Evolutionary conservation across 495 filamentous ascomycete genomes (phyloP).

Genomic region (Pseudoneurospora amorphoporcata): DNA sequence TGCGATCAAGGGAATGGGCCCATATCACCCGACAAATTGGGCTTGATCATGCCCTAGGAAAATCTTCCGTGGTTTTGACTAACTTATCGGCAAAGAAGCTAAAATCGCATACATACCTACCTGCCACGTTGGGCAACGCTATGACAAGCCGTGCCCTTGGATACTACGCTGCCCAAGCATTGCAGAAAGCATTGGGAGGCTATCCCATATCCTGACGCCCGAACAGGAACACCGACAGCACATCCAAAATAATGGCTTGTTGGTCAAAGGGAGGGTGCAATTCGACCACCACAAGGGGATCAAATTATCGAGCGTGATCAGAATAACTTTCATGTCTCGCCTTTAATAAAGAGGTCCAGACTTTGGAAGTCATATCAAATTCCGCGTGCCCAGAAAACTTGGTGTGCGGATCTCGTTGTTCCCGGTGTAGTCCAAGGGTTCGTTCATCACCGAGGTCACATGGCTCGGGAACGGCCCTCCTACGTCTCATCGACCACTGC

Average conservation of each 20-base stretch:
- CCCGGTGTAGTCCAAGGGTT: not conserved
- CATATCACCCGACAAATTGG: not conserved
- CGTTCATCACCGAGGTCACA: not conserved
- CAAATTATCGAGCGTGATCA: not conserved
- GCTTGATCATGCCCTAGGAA: not conserved
- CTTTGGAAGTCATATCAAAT: not conserved
- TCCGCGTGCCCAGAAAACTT: not conserved
- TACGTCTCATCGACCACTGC: not conserved
- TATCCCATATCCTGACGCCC: not conserved
- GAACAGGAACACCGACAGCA: not conserved
- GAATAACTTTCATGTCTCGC: not conserved
- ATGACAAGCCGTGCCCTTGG: not conserved
- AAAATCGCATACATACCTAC: not conserved
- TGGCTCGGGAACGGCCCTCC: not conserved
- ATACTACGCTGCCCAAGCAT: not conserved
- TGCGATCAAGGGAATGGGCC: not conserved
- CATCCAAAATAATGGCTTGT: not conserved
- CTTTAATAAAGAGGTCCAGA: not conserved
- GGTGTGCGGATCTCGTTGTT: not conserved
- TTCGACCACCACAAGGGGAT: not conserved
- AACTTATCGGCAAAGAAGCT: not conserved
- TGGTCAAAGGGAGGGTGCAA: not conserved
- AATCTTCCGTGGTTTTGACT: not conserved
- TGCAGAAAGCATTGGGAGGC: not conserved
- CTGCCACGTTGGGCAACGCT: not conserved